Base-by-base conservation (phyloP, 441 rosid species). In the Bruguiera hainesii region DNA sequence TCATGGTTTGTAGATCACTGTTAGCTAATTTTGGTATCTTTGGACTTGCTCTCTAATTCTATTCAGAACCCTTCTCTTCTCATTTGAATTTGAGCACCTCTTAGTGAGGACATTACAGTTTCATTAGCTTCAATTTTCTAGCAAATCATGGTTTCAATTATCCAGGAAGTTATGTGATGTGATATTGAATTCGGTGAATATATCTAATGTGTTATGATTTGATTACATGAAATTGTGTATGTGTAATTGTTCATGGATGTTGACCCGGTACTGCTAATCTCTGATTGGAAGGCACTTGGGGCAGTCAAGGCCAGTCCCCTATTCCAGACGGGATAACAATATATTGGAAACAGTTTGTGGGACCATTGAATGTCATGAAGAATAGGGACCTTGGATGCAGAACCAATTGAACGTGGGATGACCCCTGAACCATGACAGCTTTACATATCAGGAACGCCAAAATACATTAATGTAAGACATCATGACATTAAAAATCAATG, bases 201-300 rank as follows among this genome's bases (percentile, higher is more conserved):
- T 8, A 0, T 2, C 4, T 37, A 37, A 10, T 37, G 10, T 37
- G 46, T 37, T 7, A 37, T 37, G 46, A 37, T 37, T 10, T 37
- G 46, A 10, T 11, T 9, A 37, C 15, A 11, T 37, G 15, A 37
- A 37, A 37, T 37, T 9, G 16, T 37, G 3, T 37, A 0, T 10
- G 11, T 6, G 11, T 49, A 63, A 67, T 48, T 16, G 20, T 28
- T 25, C 59, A 53, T 63, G 72, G 28, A 13, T 56, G 68, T 9
- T 66, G 63, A 68, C 79, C 72, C 71, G 77, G 67, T 69, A 50
- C 61, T 20, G 39, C 53, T 64, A 56, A 25, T 55, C 42, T 58
- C 35, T 51, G 35, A 31, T 55, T 61, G 69, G 63, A 61, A 53
- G 48, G 72, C 60, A 60, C 29, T 3, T 29, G 21, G 30, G 42